Base-by-base conservation (phyloP, 257 asterid genomes). In the Nicotiana tabacum region DNA sequence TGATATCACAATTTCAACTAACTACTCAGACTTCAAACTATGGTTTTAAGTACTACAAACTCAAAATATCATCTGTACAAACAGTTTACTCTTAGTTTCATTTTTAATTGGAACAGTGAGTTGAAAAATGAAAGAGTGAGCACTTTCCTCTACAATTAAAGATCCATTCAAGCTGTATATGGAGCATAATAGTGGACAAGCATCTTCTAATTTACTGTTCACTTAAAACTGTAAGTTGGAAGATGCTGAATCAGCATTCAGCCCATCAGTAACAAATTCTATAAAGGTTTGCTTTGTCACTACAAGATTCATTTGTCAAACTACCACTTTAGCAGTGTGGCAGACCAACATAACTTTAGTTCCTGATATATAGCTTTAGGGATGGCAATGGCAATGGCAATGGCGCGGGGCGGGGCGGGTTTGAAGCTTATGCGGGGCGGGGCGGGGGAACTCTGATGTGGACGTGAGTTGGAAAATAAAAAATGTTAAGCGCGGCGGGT, bases 1-100 rank as follows among this genome's bases (percentile, higher is more conserved):
- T 74, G 79, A 48, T 15, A 43, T 48, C 80, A 74, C 80, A 74
- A 74, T 48, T 48, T 74, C 80, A 74, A 74, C 62, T 74, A 48
- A 27, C 39, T 74, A 48, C 27, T 24, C 62, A 48, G 51, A 48
- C 43, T 74, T 74, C 80, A 74, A 74, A 27, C 43, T 74, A 74
- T 51, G 27, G 9, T 46, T 21, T 51, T 27, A 74, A 74, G 39
- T 48, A 48, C 58, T 48, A 74, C 24, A 48, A 72, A 51, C 27
- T 39, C 62, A 74, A 74, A 65, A 74, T 48, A 51, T 48, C 62
- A 74, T 48, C 39, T 74, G 62, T 48, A 24, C 62, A 27, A 74
- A 74, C 27, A 74, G 80, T 74, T 48, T 27, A 27, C 39, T 51
- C 64, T 51, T 69, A 3, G 13, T 43, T 37, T 48, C 80, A 51